Evolutionary conservation across 2,329 filamentous ascomycete species (phyloP).

Genomic region (Colletotrichum destructivum): DNA sequence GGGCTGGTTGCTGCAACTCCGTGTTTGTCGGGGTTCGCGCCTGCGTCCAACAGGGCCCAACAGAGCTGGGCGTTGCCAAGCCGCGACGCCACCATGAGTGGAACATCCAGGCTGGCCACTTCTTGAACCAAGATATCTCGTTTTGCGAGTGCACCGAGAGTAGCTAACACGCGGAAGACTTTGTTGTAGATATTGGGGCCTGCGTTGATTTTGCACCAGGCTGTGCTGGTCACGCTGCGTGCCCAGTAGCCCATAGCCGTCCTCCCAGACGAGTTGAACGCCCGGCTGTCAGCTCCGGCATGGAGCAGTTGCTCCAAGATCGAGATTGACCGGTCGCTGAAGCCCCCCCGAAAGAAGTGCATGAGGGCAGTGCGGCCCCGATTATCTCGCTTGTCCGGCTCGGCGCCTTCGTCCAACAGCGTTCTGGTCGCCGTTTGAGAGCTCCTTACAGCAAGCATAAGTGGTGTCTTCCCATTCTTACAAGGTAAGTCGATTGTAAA

Average conservation of each 20-base stretch:
- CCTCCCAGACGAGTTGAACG: neutral
- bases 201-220: too few relatives aligned
- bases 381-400: neutral
- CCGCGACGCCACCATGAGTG: conserved; percentile 6
- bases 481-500: neutral
- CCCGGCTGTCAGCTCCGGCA: neutral
- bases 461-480: neutral
- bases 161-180: neutral
- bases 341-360: neutral
- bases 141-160: neutral
- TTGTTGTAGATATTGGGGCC: neutral
- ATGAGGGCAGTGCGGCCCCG: neutral
- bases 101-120: neutral
- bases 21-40: conserved; percentile 4
- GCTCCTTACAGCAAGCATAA: neutral
- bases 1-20: neutral
- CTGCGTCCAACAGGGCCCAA: conserved; percentile 15
- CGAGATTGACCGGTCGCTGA: neutral
- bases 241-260: neutral
- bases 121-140: neutral
- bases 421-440: neutral
- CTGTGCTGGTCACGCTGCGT: neutral
- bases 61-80: conserved; percentile 16
- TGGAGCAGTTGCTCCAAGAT: neutral
- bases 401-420: neutral